phyloP scores from a whole-genome alignment of 2,329 filamentous ascomycete genomes.

The Alternaria incomplexa region DNA sequence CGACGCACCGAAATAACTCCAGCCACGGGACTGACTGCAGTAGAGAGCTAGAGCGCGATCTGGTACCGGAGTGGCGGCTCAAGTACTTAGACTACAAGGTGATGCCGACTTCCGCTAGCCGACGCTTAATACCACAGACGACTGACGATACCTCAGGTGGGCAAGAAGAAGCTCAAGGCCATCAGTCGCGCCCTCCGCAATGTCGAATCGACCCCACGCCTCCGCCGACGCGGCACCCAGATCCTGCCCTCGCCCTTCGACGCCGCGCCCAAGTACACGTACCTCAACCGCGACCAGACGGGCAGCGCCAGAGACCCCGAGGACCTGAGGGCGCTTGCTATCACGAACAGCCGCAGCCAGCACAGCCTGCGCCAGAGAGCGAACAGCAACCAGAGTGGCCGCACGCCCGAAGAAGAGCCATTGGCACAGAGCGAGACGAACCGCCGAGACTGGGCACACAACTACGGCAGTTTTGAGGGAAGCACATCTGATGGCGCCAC shows the following conservation, averaged over 20 bases:
- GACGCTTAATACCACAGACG: constrained; percentile 9
- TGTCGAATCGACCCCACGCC: constrained; percentile 60
- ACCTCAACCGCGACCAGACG: constrained; percentile 45
- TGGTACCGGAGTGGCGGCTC: constrained; percentile 91
- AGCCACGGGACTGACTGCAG: constrained; percentile 3
- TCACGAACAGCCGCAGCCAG: constrained; percentile 31
- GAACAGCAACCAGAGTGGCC: constrained; percentile 20
- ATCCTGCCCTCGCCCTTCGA: constrained; percentile 43
- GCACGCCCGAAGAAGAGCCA: constrained; percentile 40
- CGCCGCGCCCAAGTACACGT: constrained; percentile 50
- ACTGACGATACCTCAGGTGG: constrained; percentile 54
- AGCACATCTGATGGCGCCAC: constrained; percentile 50
- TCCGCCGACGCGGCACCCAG: constrained; percentile 45
- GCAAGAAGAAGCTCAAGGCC: constrained; percentile 92
- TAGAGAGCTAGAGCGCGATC: constrained; percentile 81
- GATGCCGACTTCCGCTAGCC: constrained; percentile 21
- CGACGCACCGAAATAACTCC: constrained; percentile 22
- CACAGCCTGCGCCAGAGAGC: constrained; percentile 19
- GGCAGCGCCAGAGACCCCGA: constrained; percentile 24
- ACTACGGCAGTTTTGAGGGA: constrained; percentile 69
- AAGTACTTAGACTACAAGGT: constrained; percentile 97
- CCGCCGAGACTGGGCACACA: constrained; percentile 47
- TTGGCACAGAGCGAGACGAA: constrained; percentile 26
- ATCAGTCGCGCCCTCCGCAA: constrained; percentile 73
- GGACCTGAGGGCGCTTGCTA: constrained; percentile 32